Evolutionary conservation across 73 alveolate genomes (phyloP).

Genomic region (Tetrahymena elliotti): DNA sequence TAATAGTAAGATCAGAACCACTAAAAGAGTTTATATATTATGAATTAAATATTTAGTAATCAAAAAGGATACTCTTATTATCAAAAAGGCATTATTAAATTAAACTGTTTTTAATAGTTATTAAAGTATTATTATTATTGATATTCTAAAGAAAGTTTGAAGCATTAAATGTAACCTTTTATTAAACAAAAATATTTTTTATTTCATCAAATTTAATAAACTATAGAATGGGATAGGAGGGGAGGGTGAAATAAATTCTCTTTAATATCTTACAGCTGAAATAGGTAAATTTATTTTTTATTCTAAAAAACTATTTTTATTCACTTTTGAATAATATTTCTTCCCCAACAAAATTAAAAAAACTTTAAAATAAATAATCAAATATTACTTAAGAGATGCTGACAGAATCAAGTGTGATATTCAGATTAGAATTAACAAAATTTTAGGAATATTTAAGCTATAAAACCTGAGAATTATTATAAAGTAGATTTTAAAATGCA

Average conservation of each 20-base stretch:
- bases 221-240: too few species aligned
- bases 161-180: background rate
- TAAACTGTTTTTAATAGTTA: background rate
- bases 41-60: background rate
- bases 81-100: background rate
- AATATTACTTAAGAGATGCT: background rate
- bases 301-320: too few species aligned
- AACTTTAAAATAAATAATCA: too few species aligned
- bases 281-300: too few species aligned
- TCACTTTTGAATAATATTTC: too few species aligned
- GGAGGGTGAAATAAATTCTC: too few species aligned
- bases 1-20: background rate
- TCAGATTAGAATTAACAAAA: background rate
- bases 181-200: background rate
- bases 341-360: too few species aligned
- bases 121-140: background rate
- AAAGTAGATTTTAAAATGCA: background rate
- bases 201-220: background rate
- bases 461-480: background rate
- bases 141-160: background rate
- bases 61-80: background rate
- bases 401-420: background rate
- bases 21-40: background rate
- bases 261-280: too few species aligned
- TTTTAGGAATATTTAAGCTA: background rate